Evolutionary conservation across 1,284 basidiomycete species (phyloP).

Genomic region (Boletus hoseneyae): DNA sequence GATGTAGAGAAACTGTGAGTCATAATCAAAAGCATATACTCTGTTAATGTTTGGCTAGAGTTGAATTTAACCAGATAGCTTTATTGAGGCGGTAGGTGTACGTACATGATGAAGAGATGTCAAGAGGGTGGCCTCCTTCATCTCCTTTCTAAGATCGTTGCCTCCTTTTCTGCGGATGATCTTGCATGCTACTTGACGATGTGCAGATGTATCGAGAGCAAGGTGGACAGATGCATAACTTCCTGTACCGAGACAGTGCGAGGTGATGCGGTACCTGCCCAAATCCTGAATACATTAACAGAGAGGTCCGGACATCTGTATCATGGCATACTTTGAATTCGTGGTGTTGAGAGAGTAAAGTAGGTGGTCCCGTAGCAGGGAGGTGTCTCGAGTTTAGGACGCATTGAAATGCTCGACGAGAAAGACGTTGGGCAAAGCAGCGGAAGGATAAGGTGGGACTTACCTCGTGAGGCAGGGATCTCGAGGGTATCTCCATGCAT

Average conservation of each 20-base stretch:
- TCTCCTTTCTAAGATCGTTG: constrained; percentile 56
- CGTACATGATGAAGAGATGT: constrained; percentile 67
- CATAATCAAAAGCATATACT: constrained; percentile 65
- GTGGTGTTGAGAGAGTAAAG: constrained; percentile 52
- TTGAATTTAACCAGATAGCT: background rate
- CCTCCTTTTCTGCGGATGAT: constrained; percentile 62
- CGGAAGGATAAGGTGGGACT: constrained; percentile 6
- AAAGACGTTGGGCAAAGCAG: background rate
- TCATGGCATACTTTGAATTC: constrained; percentile 45
- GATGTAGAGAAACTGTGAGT: constrained; percentile 71
- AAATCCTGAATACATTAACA: constrained; percentile 40
- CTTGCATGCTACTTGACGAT: constrained; percentile 80
- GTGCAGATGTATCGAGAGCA: constrained; percentile 58
- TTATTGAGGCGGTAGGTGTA: background rate
- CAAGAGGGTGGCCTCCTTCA: constrained; percentile 75
- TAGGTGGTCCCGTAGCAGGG: constrained; percentile 49
- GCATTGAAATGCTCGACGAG: constrained; percentile 61
- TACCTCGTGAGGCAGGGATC: constrained; percentile 64
- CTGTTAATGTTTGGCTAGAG: constrained; percentile 76
- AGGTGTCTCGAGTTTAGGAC: constrained; percentile 52
- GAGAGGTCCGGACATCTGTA: constrained; percentile 1
- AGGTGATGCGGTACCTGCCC: constrained; percentile 64
- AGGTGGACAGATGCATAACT: constrained; percentile 81
- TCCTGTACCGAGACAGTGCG: constrained; percentile 73
- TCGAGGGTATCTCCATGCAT: constrained; percentile 70